phyloP scores from a whole-genome alignment of 179 eudicot species.

The Beta lomatogona region DNA sequence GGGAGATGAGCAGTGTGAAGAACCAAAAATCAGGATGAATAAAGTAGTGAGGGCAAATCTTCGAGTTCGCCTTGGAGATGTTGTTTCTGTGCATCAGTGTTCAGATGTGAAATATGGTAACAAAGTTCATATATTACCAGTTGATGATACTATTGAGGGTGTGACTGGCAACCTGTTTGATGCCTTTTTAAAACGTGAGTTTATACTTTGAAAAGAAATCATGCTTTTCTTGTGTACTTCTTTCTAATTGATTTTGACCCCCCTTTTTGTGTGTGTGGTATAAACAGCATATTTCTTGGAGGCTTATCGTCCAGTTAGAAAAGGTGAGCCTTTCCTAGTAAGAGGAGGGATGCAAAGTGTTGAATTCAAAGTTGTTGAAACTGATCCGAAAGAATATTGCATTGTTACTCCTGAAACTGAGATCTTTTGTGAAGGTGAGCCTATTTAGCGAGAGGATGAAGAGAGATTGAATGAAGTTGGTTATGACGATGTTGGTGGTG shows the following conservation, averaged over 20 bases:
- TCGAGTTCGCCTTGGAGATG: conserved; percentile 58
- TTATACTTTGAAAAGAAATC: neutral
- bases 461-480: conserved; percentile 59
- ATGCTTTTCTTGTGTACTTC: neutral
- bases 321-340: conserved; percentile 56
- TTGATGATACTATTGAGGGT: conserved; percentile 14
- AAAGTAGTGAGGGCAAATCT: conserved; percentile 39
- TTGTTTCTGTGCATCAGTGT: conserved; percentile 43
- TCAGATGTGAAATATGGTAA: neutral
- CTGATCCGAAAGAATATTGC: conserved; percentile 64
- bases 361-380: conserved; percentile 63
- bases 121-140: conserved; percentile 1
- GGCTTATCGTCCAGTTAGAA: conserved; percentile 57
- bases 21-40: neutral
- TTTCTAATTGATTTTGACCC: neutral
- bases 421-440: conserved; percentile 72
- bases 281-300: conserved; percentile 56
- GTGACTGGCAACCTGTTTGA: conserved; percentile 2
- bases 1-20: conserved; percentile 49
- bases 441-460: conserved; percentile 61
- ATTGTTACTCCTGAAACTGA: conserved; percentile 64
- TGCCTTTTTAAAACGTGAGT: neutral
- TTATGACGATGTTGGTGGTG: conserved; percentile 75
- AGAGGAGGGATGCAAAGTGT: conserved; percentile 75
- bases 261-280: neutral